Conservation (phyloP, 2,329 filamentous ascomycete genomes). For the Emmonsiellopsis sp. region DNA sequence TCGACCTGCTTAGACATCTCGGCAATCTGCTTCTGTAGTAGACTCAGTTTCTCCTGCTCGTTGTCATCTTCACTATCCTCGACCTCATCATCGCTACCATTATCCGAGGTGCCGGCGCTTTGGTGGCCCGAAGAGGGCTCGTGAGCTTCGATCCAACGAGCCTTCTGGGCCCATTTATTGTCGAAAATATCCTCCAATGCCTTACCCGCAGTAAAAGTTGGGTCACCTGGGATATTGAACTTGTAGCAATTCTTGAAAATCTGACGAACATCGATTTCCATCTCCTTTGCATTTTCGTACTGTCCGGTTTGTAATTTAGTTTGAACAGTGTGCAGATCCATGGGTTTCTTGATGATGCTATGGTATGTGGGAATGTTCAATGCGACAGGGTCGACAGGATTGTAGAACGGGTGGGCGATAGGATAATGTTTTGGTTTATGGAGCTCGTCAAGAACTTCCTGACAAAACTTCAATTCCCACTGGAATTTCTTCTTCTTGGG, state of each 20-base stretch:
- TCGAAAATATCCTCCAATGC: constrained; percentile 68
- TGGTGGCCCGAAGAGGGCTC: constrained; percentile 56
- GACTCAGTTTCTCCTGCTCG: constrained; percentile 53
- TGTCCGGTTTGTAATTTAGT: constrained; percentile 68
- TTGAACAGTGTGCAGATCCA: constrained; percentile 81
- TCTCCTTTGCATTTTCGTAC: constrained; percentile 74
- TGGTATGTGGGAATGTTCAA: constrained; percentile 90
- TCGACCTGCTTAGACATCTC: constrained; percentile 61
- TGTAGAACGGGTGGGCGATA: constrained; percentile 65
- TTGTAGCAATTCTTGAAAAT: constrained; percentile 86
- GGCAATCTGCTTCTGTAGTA: constrained; percentile 64
- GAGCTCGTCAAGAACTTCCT: constrained; percentile 69
- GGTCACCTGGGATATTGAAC: constrained; percentile 77
- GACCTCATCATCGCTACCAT: constrained; percentile 63
- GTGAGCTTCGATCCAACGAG: constrained; percentile 70
- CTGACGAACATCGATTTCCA: constrained; percentile 71
- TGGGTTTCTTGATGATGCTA: constrained; percentile 89
- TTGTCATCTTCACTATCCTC: constrained; percentile 57
- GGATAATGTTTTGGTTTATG: constrained; percentile 61
- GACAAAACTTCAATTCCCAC: constrained; percentile 82
- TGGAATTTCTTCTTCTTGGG: constrained; percentile 87
- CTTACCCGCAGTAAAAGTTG: constrained; percentile 63
- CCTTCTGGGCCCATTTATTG: constrained; percentile 65
- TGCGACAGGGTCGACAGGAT: constrained; percentile 85
- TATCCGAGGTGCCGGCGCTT: constrained; percentile 57